Evolutionary conservation across 208 protist species (phyloP).

Genomic region (Leishmania gerbilli): DNA sequence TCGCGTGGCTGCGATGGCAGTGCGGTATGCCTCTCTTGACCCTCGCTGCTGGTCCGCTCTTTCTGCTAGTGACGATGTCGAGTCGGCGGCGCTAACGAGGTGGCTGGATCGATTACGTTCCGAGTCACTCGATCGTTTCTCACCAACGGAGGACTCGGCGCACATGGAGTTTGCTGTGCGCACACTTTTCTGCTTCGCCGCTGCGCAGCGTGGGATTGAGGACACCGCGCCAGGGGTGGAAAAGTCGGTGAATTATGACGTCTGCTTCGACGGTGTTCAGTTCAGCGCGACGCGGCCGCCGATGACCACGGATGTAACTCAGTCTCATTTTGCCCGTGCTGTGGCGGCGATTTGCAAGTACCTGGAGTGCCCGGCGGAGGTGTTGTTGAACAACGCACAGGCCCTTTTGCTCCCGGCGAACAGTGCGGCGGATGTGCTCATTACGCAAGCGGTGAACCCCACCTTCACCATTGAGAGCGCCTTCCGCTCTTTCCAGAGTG

Average conservation of each 20-base stretch:
- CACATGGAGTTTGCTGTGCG: constrained; percentile 23
- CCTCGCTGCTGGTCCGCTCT: constrained; percentile 16
- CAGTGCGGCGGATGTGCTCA: neutral
- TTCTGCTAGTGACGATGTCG: constrained; percentile 7
- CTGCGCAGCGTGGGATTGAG: constrained; percentile 24
- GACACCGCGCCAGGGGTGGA: constrained; percentile 8
- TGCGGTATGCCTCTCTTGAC: constrained; percentile 16
- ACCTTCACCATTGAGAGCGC: constrained; percentile 20
- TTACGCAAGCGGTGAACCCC: neutral
- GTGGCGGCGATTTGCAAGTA: neutral
- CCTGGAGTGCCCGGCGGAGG: constrained; percentile 8
- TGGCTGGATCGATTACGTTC: constrained; percentile 24
- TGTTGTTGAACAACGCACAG: neutral
- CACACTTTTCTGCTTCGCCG: constrained; percentile 25
- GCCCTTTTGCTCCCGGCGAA: neutral
- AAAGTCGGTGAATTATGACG: neutral
- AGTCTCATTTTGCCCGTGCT: constrained; percentile 7
- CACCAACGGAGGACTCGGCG: constrained; percentile 11
- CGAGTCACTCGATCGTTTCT: constrained; percentile 22
- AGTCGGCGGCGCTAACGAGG: constrained; percentile 6
- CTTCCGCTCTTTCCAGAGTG: constrained; percentile 12
- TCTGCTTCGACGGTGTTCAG: neutral
- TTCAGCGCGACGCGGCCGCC: neutral
- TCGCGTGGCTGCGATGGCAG: constrained; percentile 11
- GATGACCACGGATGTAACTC: neutral